Evolutionary conservation across 1,284 basidiomycete genomes (phyloP).

Genomic region (Microbotryum scabiosae): DNA sequence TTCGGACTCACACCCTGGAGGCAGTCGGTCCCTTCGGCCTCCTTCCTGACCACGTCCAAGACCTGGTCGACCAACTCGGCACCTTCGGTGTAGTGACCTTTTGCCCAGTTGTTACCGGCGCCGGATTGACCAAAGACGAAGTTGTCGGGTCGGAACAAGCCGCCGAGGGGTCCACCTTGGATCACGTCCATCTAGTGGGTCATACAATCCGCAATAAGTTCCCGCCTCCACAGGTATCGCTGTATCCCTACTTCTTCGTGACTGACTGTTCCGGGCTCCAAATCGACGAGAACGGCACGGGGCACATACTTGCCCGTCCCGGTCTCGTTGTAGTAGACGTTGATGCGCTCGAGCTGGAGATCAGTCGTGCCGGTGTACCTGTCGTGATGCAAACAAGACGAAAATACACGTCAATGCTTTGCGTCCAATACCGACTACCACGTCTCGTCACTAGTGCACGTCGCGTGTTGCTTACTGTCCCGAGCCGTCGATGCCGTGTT

Average conservation of each 20-base stretch:
- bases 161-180: constrained; percentile 43
- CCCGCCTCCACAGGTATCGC: not conserved
- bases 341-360: constrained; percentile 72
- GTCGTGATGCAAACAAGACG: not conserved
- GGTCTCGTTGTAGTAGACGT: constrained; percentile 44
- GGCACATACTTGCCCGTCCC: constrained; percentile 84
- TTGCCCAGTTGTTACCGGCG: constrained; percentile 49
- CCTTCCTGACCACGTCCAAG: constrained; percentile 56
- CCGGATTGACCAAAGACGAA: constrained; percentile 59
- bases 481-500: constrained; percentile 53
- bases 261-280: constrained; percentile 74
- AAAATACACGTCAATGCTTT: not conserved
- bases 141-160: constrained; percentile 30
- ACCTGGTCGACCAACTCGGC: constrained; percentile 86
- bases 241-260: too few species aligned
- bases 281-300: constrained; percentile 85
- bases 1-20: constrained; percentile 46
- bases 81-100: constrained; percentile 70
- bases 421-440: not conserved
- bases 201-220: not conserved
- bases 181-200: not conserved
- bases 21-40: constrained; percentile 52
- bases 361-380: constrained; percentile 84
- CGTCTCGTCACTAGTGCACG: not conserved
- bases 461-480: not conserved